Base-by-base conservation (phyloP, 345 rosid genomes). In the Eucalyptus albens region DNA sequence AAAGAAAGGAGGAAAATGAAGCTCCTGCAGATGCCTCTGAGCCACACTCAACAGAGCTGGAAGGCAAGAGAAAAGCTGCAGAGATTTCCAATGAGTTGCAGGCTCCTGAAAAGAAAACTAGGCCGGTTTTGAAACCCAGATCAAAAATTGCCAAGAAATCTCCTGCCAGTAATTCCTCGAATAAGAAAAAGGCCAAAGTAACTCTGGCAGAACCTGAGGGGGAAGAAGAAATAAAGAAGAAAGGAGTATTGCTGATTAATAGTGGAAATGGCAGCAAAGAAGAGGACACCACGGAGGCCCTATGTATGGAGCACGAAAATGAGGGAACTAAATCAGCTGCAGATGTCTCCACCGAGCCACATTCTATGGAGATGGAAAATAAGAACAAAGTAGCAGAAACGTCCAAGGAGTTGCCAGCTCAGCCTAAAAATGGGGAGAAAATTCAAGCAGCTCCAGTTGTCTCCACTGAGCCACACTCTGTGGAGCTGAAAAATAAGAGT, bases 111-210 rank as follows among this genome's bases (percentile, higher is more conserved):
- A 93, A 89, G 65, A 89, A 90, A 93, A 88, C 87, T 40, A 87
- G 90, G 62, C 90, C 90, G 56, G 90, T 90, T 87, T 81, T 90
- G 88, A 94, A 86, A 92, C 93, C 90, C n/a, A 93, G 89, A 86
- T 86, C 94, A 42, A 94, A 90, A 87, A 89, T 92, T 55, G 90
- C 81, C 45, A 96, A 97, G 91, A 91, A 92, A 88, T 51, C 93
- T 88, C 62, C 90, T 40, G 93, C 89, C 49, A 91, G 91, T 88
- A 90, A 67, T 51, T 72, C 90, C 49, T 85, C 62, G 90, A 89
- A 92, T 88, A 88, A 88, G 69, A 91, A 87, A 90, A 90, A 91
- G 44, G 91, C 62, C 44, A 90, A 83, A 87, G 90, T 22, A 87
- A 82, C 83, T n/a, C 37, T 29, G 42, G 47, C 86, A 15, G 56